A percentile compares a stretch with the other conserved stretches of the same genome.
phyloP scores from a whole-genome alignment of 768 basidiomycete genomes.

The Chalciporus pseudorubinellus region DNA sequence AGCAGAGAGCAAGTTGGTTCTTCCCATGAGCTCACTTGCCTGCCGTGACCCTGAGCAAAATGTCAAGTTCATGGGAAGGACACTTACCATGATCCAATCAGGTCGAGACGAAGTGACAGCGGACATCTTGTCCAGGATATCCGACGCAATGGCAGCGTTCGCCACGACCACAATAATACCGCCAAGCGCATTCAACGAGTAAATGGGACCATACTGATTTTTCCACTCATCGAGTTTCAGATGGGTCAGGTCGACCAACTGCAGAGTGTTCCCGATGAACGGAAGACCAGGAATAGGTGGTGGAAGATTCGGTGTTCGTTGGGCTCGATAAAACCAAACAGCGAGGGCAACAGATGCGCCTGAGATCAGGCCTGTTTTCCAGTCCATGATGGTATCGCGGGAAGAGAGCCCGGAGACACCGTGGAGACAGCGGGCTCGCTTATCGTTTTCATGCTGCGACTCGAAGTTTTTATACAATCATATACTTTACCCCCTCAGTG shows the following conservation, averaged over 20 bases:
- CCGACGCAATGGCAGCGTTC: conserved; percentile 8
- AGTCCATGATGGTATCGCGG: not conserved
- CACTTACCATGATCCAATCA: conserved; percentile 10
- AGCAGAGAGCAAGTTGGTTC: conserved; percentile 1
- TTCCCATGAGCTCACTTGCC: conserved; percentile 9
- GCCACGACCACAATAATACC: conserved; percentile 12
- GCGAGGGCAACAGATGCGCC: not conserved
- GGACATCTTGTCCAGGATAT: conserved; percentile 9
- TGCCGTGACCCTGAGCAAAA: not conserved
- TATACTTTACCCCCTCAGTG: no score
- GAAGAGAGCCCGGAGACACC: not conserved
- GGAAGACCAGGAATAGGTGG: conserved; percentile 7
- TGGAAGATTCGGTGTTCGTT: conserved; percentile 1
- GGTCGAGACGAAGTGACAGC: conserved; percentile 6
- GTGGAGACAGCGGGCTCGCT: not conserved
- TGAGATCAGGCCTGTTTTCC: conserved; percentile 1
- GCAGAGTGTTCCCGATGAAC: conserved; percentile 3
- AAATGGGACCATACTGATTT: conserved; percentile 8
- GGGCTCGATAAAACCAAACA: not conserved
- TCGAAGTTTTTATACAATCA: no score
- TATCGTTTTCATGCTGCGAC: no score
- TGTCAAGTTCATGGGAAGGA: not conserved
- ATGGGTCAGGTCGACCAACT: conserved; percentile 5
- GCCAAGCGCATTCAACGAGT: conserved; percentile 3
- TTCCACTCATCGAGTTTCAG: conserved; percentile 12